Evolutionary conservation across 1,139 yeast genomes (phyloP), one percentile per base, ranked within the genome.

Genomic region (Debaryomycetaceae sp.): DNA sequence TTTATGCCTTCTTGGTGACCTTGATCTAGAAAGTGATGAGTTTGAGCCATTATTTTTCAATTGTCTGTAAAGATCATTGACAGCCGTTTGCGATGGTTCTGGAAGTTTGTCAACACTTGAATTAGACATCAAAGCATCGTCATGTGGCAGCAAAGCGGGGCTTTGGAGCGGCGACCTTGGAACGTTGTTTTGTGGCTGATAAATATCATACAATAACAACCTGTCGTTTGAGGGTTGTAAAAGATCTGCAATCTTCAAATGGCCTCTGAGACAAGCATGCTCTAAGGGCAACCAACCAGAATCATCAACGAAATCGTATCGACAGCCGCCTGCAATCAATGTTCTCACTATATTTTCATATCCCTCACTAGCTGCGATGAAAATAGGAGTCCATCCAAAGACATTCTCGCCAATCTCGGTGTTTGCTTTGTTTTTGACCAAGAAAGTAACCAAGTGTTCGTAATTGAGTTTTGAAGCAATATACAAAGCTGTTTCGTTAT

Each of bases 221-320:
- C 53, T 52, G 19, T 58, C 58, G 44, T 70, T 60, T 1, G 42
- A 41, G 1, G 87, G 87, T 40, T 65, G 66, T 41, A 88, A 65
- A 51, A 79, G 52, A 39, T 79, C 79, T 2, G 95, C 83, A 18
- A 87, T 78, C 2, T 69, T 73, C 45, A 91, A 66, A 59, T 89
- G 96, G 7, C 98, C 98, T 52, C 98, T 75, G 37, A 92, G 70
- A 41, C 88, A 83, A 0, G 98, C 97, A 61, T 92, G 98, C 55
- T 92, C 98, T 81, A 88, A 82, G 6, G 98, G 96, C 17, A 91
- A 81, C 98, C 98, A 92, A 0, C 98, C 98, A 33, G 95, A 85
- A 39, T 79, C 84, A 63, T 92, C 98, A 16, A 77, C 75, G 36
- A 73, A 64, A 38, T 78, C 77, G 41, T 66, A 76, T 17, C 72